phyloP scores from a whole-genome alignment of 352 stramenopile species.

The Globisporangium perplexum region DNA sequence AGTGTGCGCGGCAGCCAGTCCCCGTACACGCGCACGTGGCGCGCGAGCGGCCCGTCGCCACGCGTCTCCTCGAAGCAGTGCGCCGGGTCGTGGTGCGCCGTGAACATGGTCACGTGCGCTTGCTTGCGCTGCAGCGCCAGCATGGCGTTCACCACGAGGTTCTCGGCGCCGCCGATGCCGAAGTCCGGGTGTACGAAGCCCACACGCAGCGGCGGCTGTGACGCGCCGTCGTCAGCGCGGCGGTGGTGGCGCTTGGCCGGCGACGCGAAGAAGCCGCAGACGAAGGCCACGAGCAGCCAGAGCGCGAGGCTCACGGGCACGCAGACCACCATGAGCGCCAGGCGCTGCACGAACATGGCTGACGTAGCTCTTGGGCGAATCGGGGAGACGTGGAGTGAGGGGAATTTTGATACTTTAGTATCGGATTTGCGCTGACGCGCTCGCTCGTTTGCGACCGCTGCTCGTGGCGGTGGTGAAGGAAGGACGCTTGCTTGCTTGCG shows the following conservation, averaged over 20 bases:
- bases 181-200: constrained; percentile 98
- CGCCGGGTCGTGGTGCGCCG: constrained; percentile 91
- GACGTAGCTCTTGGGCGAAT: background rate
- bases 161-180: constrained; percentile 96
- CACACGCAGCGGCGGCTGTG: constrained; percentile 38
- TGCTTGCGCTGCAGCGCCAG: constrained; percentile 82
- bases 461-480: too few species aligned
- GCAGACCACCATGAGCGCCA: constrained; percentile 11
- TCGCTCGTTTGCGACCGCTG: too few species aligned
- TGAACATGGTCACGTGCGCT: constrained; percentile 91
- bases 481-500: too few species aligned
- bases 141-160: constrained; percentile 90
- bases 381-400: background rate
- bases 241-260: background rate
- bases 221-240: background rate
- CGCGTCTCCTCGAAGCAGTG: constrained; percentile 96
- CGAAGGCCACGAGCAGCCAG: constrained; percentile 8
- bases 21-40: constrained; percentile 86
- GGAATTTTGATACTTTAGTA: background rate
- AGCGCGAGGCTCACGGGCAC: constrained; percentile 11
- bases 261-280: constrained; percentile 9
- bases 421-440: too few species aligned
- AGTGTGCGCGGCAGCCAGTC: constrained; percentile 93
- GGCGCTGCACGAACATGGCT: constrained; percentile 7
- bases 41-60: constrained; percentile 64